Evolutionary conservation across 345 rosid genomes (phyloP).

Genomic region (Arabidopsis thaliana): DNA sequence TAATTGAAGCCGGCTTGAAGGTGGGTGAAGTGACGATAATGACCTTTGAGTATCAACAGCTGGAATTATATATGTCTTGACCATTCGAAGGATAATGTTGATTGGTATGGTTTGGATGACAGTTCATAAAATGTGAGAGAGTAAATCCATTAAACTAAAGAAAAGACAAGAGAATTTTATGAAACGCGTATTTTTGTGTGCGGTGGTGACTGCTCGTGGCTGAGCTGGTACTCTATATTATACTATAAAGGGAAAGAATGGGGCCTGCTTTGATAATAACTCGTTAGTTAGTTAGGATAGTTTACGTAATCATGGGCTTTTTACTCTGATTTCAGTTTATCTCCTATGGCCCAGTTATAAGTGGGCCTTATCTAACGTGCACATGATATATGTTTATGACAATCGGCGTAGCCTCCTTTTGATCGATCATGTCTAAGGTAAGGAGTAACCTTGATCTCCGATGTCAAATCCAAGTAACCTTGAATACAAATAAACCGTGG

Average conservation of each 20-base stretch:
- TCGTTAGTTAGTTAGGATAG: not conserved
- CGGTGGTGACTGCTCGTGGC: constrained; percentile 42
- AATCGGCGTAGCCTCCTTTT: no score
- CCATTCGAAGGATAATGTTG: constrained; percentile 33
- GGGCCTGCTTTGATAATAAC: constrained; percentile 6
- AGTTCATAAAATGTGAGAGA: constrained; percentile 9
- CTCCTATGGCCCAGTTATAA: not conserved
- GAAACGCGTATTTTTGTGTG: constrained; percentile 28
- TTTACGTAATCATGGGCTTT: constrained; percentile 16
- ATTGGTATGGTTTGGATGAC: constrained; percentile 31
- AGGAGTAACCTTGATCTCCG: no score
- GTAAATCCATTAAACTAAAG: not conserved
- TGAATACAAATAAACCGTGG: no score
- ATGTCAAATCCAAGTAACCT: no score
- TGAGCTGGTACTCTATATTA: constrained; percentile 35
- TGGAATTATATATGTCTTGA: constrained; percentile 28
- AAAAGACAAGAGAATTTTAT: constrained; percentile 2
- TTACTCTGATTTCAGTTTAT: not conserved
- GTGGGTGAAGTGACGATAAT: constrained; percentile 8
- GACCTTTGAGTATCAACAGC: constrained; percentile 6
- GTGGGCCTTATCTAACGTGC: not conserved
- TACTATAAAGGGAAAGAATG: not conserved
- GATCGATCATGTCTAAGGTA: no score
- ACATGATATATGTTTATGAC: no score
- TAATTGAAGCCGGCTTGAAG: constrained; percentile 32